Percentiles rank a stretch among this genome's conserved stretches.
These are phyloP conservation scores for Coemansia asiatica DNA, from an alignment of 192 early-diverging fungal species.

Conservation along the genomic window DNA sequence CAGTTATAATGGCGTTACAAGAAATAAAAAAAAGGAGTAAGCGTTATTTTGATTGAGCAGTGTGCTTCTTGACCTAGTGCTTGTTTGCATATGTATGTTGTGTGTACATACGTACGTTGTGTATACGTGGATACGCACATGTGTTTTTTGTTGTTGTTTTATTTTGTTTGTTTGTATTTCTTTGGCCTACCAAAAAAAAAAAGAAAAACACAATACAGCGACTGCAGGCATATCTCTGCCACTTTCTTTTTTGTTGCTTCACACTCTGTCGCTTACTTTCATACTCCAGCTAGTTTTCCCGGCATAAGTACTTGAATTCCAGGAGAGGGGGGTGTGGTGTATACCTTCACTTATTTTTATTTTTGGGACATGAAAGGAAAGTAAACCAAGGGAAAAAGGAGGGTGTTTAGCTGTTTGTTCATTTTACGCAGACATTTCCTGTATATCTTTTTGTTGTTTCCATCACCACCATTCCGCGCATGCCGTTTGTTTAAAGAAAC, in stretches of 20 bases:
- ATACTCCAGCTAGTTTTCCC: neutral
- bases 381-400: no score
- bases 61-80: neutral
- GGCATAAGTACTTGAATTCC: neutral
- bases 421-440: slow-evolving; percentile 1
- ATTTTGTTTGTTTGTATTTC: no score
- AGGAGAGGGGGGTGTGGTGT: neutral
- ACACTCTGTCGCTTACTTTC: neutral
- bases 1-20: neutral
- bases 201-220: neutral
- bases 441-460: neutral
- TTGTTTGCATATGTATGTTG: neutral
- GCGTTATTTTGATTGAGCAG: neutral
- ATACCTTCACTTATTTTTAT: neutral
- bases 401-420: neutral
- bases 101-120: slow-evolving; percentile 1
- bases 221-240: neutral
- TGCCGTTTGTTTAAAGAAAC: neutral
- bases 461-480: neutral
- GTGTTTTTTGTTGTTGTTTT: neutral
- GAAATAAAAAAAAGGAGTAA: neutral
- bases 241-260: neutral
- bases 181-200: neutral
- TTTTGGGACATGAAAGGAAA: neutral
- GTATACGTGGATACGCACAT: neutral